These are phyloP conservation scores for Fusarium aywerte DNA, from an alignment of 2,329 filamentous ascomycete species.

Conservation along the genomic window DNA sequence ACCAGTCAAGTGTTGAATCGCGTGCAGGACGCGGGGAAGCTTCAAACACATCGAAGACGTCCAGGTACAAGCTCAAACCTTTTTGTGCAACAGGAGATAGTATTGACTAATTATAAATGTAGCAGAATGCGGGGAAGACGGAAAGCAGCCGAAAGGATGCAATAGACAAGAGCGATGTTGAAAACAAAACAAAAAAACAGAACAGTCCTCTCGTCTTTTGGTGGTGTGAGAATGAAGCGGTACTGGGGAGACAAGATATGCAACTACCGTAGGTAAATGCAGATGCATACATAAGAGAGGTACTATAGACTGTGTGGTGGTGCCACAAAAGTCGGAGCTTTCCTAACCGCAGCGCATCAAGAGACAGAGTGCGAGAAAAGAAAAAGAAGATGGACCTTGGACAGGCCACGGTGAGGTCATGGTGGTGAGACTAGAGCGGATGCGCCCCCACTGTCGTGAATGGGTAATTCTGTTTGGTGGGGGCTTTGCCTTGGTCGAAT, in stretches of 20 bases:
- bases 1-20: constrained; percentile 1
- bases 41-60: no score
- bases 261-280: no score
- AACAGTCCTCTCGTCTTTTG: background rate
- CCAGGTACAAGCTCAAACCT: no score
- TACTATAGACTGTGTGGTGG: constrained; percentile 19
- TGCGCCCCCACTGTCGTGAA: constrained; percentile 27
- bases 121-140: constrained; percentile 20
- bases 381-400: constrained; percentile 10
- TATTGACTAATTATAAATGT: background rate
- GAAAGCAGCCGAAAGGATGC: constrained; percentile 29
- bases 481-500: constrained; percentile 33
- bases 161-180: background rate
- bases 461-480: constrained; percentile 17
- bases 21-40: constrained; percentile 19
- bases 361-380: background rate
- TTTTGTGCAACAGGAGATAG: no score
- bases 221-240: constrained; percentile 18
- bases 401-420: constrained; percentile 42
- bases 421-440: constrained; percentile 37
- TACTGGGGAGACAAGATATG: constrained; percentile 16
- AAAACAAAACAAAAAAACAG: background rate
- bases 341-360: background rate
- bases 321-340: constrained; percentile 26
- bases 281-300: constrained; percentile 17